These are phyloP conservation scores for Lactifluus echinatus DNA, from an alignment of 768 basidiomycete species.

Conservation along the genomic window DNA sequence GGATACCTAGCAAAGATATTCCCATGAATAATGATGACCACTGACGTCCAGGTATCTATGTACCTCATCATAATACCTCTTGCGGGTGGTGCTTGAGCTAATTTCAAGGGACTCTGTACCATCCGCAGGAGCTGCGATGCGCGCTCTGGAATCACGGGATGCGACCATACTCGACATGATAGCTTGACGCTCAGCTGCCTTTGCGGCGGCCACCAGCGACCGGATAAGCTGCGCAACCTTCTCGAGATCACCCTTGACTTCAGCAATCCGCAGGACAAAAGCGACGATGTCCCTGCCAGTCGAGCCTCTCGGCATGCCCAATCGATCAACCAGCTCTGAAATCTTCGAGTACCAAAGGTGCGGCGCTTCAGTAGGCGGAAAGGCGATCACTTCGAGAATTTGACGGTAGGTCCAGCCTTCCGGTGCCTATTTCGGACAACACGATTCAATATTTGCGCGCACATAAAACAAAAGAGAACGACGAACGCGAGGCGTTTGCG, in stretches of 20 bases:
- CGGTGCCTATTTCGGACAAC: neutral
- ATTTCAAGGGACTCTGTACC: neutral
- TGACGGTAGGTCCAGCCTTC: slow-evolving; percentile 10
- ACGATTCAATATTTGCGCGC: neutral
- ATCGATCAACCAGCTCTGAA: neutral
- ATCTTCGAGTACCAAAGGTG: neutral
- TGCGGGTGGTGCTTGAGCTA: neutral
- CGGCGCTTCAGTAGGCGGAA: neutral
- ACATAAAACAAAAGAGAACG: neutral
- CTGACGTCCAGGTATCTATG: neutral
- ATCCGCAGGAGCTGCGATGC: neutral
- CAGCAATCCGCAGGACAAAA: neutral
- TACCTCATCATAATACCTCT: slow-evolving; percentile 3
- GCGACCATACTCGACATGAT: neutral
- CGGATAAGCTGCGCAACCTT: neutral
- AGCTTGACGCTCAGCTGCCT: neutral
- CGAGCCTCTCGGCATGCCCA: neutral
- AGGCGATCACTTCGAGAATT: neutral
- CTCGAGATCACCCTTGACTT: neutral
- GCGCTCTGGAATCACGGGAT: neutral
- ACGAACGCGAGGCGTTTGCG: neutral
- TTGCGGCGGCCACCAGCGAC: neutral
- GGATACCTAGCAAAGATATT: neutral
- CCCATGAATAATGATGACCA: neutral
- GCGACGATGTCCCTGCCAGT: neutral